Conservation (phyloP, 148 eudicot genomes). For the Vaccinium myrtillus region DNA sequence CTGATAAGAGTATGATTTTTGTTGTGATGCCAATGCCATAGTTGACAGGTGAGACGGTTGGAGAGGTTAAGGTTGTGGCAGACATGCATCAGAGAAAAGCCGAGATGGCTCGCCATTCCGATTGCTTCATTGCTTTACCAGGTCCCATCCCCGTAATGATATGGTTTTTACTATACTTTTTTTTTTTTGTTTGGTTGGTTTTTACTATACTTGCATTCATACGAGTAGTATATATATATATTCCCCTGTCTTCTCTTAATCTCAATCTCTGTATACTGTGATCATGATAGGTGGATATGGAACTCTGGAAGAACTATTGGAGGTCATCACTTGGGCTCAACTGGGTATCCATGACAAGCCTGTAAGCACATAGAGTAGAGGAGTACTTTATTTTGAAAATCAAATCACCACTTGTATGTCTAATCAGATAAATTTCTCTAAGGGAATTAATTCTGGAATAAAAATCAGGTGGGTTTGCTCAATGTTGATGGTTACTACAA, state of each 20-base stretch:
- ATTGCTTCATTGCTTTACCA: slow-evolving; percentile 78
- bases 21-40: slow-evolving; percentile 9
- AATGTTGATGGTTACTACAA: slow-evolving; percentile 80
- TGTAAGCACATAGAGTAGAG: slow-evolving; percentile 27
- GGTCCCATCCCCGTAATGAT: slow-evolving; percentile 30
- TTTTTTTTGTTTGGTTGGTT: too few relatives aligned
- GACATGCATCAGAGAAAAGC: slow-evolving; percentile 77
- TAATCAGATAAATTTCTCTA: background rate
- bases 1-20: background rate
- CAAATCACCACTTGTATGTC: too few relatives aligned
- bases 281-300: slow-evolving; percentile 65
- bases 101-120: slow-evolving; percentile 71
- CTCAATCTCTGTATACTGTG: background rate
- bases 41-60: slow-evolving; percentile 61
- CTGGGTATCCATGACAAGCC: slow-evolving; percentile 81
- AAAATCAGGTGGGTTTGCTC: slow-evolving; percentile 60
- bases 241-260: too few relatives aligned
- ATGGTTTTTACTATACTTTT: background rate
- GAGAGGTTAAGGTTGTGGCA: slow-evolving; percentile 54
- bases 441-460: background rate
- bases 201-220: too few relatives aligned
- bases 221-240: too few relatives aligned
- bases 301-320: slow-evolving; percentile 68
- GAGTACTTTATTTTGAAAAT: too few relatives aligned
- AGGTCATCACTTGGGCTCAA: slow-evolving; percentile 76